A percentile compares a stretch with the other conserved stretches of the same genome.
These are phyloP conservation scores for Arabidopsis arenosa DNA, from an alignment of 345 rosid species.

Conservation along the genomic window DNA sequence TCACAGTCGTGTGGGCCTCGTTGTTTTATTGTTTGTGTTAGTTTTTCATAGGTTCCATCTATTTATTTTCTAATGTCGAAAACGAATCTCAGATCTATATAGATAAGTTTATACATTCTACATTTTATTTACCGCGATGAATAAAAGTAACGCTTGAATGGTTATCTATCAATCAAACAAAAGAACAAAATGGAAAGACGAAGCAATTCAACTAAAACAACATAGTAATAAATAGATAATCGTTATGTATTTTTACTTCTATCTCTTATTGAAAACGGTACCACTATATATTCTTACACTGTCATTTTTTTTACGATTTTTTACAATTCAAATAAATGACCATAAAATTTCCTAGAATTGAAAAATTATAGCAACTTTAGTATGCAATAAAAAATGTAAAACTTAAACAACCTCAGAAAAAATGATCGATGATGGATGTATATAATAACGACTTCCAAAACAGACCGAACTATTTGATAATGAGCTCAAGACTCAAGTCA, in stretches of 20 bases:
- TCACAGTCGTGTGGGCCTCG: no score
- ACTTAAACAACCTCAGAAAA: neutral
- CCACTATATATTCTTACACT: no score
- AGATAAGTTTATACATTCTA: neutral
- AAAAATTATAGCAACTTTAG: neutral
- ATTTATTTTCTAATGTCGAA: neutral
- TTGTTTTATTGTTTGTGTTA: neutral
- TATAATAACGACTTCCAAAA: neutral
- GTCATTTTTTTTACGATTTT: no score
- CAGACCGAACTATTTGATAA: slow-evolving; percentile 10
- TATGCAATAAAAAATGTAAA: neutral
- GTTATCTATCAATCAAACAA: no score
- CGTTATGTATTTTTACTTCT: no score
- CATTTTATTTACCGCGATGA: neutral
- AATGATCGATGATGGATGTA: neutral
- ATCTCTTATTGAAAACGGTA: no score
- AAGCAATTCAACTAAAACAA: no score
- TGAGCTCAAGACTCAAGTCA: slow-evolving; percentile 14
- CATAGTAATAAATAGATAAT: no score
- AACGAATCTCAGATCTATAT: neutral
- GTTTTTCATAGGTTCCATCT: neutral
- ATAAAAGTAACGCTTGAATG: no score
- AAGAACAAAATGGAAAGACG: no score
- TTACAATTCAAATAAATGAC: no score
- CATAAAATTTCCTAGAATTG: neutral